A percentile compares a stretch with the other conserved stretches of the same genome.
Evolutionary conservation across 2,329 filamentous ascomycete species (phyloP).

Genomic region (Penicillium sp.): DNA sequence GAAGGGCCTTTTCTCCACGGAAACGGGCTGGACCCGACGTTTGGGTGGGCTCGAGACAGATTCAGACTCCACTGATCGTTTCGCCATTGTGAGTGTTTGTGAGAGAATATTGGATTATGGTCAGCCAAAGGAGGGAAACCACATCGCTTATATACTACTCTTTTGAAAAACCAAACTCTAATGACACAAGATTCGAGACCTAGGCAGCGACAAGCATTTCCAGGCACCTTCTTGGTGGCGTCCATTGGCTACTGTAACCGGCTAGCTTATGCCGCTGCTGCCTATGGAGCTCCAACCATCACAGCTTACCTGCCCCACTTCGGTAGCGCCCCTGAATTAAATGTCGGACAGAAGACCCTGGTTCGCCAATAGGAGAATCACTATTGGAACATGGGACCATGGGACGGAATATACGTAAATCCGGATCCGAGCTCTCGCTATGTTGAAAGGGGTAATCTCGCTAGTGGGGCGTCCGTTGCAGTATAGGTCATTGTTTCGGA

Average conservation of each 20-base stretch:
- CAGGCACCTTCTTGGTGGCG: neutral
- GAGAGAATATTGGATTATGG: neutral
- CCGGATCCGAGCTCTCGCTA: no score
- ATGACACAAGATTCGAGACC: neutral
- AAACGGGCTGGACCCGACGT: neutral
- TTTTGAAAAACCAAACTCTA: neutral
- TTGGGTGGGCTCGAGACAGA: neutral
- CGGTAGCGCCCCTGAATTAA: no score
- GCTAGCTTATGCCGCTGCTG: neutral
- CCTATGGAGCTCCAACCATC: neutral
- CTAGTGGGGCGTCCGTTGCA: no score
- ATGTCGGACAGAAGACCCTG: no score
- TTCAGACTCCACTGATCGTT: neutral
- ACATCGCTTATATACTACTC: neutral
- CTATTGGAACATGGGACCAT: no score
- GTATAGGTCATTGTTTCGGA: no score
- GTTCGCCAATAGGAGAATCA: no score
- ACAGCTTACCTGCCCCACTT: neutral
- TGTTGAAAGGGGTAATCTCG: no score
- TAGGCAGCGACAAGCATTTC: neutral
- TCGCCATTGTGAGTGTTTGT: neutral
- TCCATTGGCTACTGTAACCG: neutral
- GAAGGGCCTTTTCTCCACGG: constrained; percentile 1
- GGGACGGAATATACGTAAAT: no score
- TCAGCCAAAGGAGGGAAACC: neutral